Evolutionary conservation across 1,139 yeast genomes (phyloP).

Genomic region (Geotrichum phurueaensis): DNA sequence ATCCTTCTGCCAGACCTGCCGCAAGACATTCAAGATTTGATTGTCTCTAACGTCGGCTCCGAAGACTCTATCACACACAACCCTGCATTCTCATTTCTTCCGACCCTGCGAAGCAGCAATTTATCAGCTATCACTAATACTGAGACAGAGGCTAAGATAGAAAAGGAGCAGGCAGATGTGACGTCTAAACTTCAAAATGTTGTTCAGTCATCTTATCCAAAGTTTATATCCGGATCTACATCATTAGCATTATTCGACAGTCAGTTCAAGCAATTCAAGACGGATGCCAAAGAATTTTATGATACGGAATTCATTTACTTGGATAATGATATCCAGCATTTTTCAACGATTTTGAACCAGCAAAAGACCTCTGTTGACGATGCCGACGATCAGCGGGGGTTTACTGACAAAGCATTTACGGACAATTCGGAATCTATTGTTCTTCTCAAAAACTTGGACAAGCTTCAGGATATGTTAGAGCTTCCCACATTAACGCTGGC

Average conservation of each 20-base stretch:
- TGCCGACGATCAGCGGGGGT: neutral
- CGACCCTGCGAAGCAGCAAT: conserved; percentile 7
- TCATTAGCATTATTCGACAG: conserved; percentile 20
- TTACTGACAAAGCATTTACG: neutral
- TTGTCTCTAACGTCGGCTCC: neutral
- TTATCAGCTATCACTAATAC: conserved; percentile 6
- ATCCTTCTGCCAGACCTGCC: conserved; percentile 24
- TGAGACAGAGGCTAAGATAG: conserved; percentile 6
- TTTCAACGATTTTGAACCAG: neutral
- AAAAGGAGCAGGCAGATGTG: conserved; percentile 3
- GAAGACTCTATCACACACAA: neutral
- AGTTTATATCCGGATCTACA: conserved; percentile 25
- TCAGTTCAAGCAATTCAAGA: conserved; percentile 22
- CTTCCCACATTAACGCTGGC: conserved; percentile 75
- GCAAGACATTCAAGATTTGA: conserved; percentile 16
- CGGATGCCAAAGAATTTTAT: conserved; percentile 18
- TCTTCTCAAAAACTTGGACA: conserved; percentile 60
- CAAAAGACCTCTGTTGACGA: neutral
- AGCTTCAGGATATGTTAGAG: conserved; percentile 71
- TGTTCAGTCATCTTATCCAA: conserved; percentile 7
- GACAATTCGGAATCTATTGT: conserved; percentile 20
- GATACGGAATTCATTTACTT: conserved; percentile 14
- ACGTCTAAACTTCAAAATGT: conserved; percentile 6
- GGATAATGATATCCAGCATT: conserved; percentile 14
- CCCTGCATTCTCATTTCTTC: conserved; percentile 5